phyloP scores from a whole-genome alignment of 257 asterid species.

The Solanum habrochaites region DNA sequence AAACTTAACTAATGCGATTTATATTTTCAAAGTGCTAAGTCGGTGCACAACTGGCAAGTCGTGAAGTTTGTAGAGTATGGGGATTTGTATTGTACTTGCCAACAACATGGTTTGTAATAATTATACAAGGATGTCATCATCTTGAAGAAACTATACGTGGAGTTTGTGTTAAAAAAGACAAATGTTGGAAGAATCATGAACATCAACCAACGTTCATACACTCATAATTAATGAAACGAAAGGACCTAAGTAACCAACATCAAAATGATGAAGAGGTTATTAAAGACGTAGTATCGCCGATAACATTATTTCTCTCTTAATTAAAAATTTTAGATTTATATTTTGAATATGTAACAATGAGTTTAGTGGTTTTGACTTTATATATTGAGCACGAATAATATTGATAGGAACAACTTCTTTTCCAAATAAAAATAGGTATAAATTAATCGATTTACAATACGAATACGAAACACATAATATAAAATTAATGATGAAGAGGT shows the following conservation, averaged over 20 bases:
- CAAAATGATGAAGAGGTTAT: neutral
- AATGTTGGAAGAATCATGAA: neutral
- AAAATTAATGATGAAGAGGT: neutral
- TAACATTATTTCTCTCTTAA: too few relatives aligned
- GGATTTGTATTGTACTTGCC: neutral
- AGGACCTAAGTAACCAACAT: neutral
- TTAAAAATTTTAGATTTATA: too few relatives aligned
- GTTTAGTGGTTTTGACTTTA: too few relatives aligned
- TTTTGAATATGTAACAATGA: too few relatives aligned
- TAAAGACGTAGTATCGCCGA: too few relatives aligned
- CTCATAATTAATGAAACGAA: neutral
- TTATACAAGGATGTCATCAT: neutral
- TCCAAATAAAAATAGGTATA: too few relatives aligned
- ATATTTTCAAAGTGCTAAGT: too few relatives aligned
- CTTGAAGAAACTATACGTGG: neutral
- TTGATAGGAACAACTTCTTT: too few relatives aligned
- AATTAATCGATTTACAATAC: too few relatives aligned
- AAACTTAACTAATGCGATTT: too few relatives aligned
- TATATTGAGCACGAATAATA: too few relatives aligned
- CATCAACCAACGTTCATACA: neutral
- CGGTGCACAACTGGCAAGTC: too few relatives aligned
- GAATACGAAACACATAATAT: neutral
- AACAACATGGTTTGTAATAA: neutral
- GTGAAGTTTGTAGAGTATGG: neutral
- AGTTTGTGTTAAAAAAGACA: neutral